phyloP scores from a whole-genome alignment of 139 green algal genomes.

The Trebouxia sp. region DNA sequence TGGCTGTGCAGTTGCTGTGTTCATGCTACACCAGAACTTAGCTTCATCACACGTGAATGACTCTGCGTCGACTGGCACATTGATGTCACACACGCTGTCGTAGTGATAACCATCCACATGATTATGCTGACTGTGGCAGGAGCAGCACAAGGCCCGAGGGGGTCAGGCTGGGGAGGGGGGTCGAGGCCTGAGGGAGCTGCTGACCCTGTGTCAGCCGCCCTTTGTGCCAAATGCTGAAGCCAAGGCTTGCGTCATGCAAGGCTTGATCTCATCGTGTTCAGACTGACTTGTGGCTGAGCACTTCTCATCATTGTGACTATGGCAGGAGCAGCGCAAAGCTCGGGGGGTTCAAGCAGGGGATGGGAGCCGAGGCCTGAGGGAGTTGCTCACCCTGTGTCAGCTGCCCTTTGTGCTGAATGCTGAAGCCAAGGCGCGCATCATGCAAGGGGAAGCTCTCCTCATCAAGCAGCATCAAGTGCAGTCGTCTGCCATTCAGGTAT shows the following conservation, averaged over 20 bases:
- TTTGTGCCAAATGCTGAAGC: conserved; percentile 66
- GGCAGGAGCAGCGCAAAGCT: conserved; percentile 2
- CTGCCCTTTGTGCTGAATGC: conserved; percentile 66
- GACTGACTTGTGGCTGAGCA: too few species aligned
- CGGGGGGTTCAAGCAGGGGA: background rate
- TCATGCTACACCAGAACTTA: too few species aligned
- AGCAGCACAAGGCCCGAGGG: conserved; percentile 6
- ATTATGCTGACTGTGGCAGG: too few species aligned
- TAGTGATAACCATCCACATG: too few species aligned
- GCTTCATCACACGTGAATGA: too few species aligned
- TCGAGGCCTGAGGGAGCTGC: conserved; percentile 17
- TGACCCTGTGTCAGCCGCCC: conserved; percentile 55
- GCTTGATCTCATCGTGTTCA: too few species aligned
- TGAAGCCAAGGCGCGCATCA: conserved; percentile 69
- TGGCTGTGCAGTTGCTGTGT: too few species aligned
- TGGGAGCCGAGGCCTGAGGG: background rate
- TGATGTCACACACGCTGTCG: too few species aligned
- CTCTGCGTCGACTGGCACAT: too few species aligned
- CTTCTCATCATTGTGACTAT: too few species aligned
- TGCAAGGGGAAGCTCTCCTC: conserved; percentile 62
- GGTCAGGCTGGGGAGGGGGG: background rate
- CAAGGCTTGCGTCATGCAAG: conserved; percentile 73
- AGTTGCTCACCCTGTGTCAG: conserved; percentile 49
- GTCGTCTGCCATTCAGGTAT: conserved; percentile 53
- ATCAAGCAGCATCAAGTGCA: conserved; percentile 66